Evolutionary conservation across 2,329 filamentous ascomycete species (phyloP).

Genomic region (Cercospora sp.): DNA sequence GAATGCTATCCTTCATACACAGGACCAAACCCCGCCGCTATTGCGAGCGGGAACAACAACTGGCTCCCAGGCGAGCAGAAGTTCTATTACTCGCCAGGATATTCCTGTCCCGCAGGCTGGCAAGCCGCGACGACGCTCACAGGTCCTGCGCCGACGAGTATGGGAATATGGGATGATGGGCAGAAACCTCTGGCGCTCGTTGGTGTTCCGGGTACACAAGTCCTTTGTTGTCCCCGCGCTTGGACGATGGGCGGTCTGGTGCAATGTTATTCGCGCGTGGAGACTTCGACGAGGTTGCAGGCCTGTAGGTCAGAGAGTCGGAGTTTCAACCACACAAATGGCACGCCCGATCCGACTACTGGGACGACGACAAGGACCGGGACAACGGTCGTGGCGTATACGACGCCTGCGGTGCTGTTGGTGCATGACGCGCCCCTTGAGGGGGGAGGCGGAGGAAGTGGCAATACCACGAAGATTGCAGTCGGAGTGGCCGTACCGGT

Average conservation of each 20-base stretch:
- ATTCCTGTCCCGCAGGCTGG: slow-evolving; percentile 13
- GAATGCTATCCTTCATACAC: slow-evolving; percentile 14
- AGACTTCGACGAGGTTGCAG: slow-evolving; percentile 3
- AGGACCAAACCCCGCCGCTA: neutral
- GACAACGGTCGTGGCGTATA: slow-evolving; percentile 9
- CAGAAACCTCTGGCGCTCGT: slow-evolving; percentile 4
- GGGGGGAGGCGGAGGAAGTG: neutral
- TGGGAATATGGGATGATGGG: slow-evolving; percentile 7
- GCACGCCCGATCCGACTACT: neutral
- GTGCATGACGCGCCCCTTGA: neutral
- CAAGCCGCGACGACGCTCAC: slow-evolving; percentile 11
- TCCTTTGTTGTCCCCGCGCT: slow-evolving; percentile 10
- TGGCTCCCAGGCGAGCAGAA: slow-evolving; percentile 11
- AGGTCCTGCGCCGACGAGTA: slow-evolving; percentile 2
- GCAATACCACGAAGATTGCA: slow-evolving; percentile 6
- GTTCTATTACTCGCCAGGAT: slow-evolving; percentile 13
- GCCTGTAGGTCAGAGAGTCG: slow-evolving; percentile 4
- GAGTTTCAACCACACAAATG: slow-evolving; percentile 2
- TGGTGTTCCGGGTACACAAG: slow-evolving; percentile 4
- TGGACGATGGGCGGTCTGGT: slow-evolving; percentile 12
- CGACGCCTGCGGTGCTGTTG: slow-evolving; percentile 12
- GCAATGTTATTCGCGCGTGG: slow-evolving; percentile 10
- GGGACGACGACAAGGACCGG: neutral
- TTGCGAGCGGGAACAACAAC: slow-evolving; percentile 2
- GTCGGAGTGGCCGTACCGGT: slow-evolving; percentile 9